Evolutionary conservation across 371 early-diverging fungal species (phyloP).

Genomic region (Mortierella sp.): DNA sequence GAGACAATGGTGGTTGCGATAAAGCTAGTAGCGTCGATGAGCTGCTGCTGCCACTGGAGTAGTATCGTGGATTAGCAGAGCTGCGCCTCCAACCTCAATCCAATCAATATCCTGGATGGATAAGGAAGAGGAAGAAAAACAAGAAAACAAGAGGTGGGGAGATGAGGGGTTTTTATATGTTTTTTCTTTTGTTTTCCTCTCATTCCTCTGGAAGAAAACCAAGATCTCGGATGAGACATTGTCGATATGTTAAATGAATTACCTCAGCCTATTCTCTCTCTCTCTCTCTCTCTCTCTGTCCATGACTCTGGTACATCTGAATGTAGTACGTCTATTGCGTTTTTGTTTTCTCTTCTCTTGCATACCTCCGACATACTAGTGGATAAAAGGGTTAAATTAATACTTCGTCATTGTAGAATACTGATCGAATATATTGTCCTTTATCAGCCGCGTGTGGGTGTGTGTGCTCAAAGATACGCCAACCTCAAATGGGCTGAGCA

Average conservation of each 20-base stretch:
- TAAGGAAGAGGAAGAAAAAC: too few species aligned
- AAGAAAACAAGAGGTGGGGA: not conserved
- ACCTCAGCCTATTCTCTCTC: not conserved
- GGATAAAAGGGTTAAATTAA: too few species aligned
- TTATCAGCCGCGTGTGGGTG: not conserved
- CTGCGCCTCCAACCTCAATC: too few species aligned
- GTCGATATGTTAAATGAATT: not conserved
- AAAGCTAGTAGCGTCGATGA: too few species aligned
- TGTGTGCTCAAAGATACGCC: too few species aligned
- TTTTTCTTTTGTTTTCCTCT: not conserved
- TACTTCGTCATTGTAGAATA: not conserved
- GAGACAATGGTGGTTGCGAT: too few species aligned
- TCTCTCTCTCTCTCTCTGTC: not conserved
- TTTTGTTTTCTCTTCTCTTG: not conserved
- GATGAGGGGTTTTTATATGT: not conserved
- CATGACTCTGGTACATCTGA: not conserved
- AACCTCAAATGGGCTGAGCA: too few species aligned
- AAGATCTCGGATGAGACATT: not conserved
- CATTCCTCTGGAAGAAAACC: not conserved
- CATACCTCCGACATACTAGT: too few species aligned
- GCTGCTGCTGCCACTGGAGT: too few species aligned
- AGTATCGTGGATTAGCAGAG: too few species aligned
- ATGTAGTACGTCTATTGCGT: not conserved
- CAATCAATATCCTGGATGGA: too few species aligned
- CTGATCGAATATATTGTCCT: slow-evolving; percentile 9